Evolutionary conservation across 495 filamentous ascomycete species (phyloP).

Genomic region (Podospora pseudopauciseta): DNA sequence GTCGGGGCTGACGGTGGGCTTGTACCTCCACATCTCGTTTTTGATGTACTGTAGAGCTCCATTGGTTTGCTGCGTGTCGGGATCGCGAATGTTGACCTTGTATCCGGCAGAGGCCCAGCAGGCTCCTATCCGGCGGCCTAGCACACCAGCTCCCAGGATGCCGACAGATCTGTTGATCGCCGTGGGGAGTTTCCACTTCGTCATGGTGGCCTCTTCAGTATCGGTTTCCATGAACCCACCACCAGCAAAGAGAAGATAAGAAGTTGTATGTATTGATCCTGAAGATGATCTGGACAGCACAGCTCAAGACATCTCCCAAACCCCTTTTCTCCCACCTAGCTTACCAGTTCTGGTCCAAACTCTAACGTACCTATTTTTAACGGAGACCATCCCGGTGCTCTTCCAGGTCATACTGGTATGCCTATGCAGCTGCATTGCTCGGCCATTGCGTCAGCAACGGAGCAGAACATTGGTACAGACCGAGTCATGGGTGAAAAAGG

Average conservation of each 20-base stretch:
- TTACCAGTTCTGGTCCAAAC: background rate
- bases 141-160: slow-evolving; percentile 28
- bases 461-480: background rate
- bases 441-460: background rate
- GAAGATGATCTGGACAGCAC: background rate
- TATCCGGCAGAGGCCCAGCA: slow-evolving; percentile 35
- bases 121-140: slow-evolving; percentile 28
- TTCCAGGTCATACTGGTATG: background rate
- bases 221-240: background rate
- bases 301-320: background rate
- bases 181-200: slow-evolving; percentile 19
- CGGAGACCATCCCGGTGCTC: background rate
- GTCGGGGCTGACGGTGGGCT: slow-evolving; percentile 16
- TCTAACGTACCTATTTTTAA: background rate
- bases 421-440: background rate
- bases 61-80: slow-evolving; percentile 21
- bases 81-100: slow-evolving; percentile 31
- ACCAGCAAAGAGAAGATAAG: background rate
- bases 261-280: background rate
- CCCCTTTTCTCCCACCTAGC: background rate
- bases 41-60: slow-evolving; percentile 31
- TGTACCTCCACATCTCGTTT: slow-evolving; percentile 21
- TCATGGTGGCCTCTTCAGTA: slow-evolving; percentile 7
- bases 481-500: background rate
- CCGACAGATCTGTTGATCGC: slow-evolving; percentile 16